phyloP scores from a whole-genome alignment of 2,329 filamentous ascomycete genomes.

The Byssothecium circinans region DNA sequence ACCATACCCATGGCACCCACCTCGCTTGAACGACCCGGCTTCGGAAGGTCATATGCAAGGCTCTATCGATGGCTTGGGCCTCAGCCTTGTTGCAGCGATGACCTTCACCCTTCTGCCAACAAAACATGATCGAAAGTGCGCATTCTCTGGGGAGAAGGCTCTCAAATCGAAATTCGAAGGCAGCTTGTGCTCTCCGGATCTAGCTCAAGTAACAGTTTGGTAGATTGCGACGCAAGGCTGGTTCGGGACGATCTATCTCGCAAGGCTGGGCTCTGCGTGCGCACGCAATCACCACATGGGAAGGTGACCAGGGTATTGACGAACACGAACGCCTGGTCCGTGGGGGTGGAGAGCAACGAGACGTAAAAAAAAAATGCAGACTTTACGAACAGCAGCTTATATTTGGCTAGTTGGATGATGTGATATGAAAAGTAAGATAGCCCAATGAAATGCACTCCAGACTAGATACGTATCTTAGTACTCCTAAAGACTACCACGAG shows the following conservation, averaged over 20 bases:
- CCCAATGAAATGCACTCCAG: no score
- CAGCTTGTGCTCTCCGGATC: no score
- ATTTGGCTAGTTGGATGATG: no score
- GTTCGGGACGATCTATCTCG: not conserved
- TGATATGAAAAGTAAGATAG: no score
- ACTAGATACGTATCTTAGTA: no score
- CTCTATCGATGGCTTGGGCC: not conserved
- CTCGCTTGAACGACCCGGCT: not conserved
- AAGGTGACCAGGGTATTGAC: not conserved
- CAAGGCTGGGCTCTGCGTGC: slow-evolving; percentile 4
- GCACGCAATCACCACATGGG: no score
- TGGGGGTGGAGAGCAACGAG: no score
- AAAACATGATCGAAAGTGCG: not conserved
- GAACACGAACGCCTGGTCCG: not conserved
- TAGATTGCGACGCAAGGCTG: no score
- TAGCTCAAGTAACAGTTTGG: no score
- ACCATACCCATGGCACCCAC: not conserved
- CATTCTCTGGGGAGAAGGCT: not conserved
- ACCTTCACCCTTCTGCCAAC: not conserved
- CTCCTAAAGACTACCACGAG: no score
- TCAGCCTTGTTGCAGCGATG: not conserved
- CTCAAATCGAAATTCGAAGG: slow-evolving; percentile 3
- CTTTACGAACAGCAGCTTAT: no score
- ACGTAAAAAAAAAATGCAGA: no score
- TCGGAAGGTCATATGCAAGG: not conserved